A percentile compares a stretch with the other conserved stretches of the same genome.
phyloP scores from a whole-genome alignment of 345 rosid genomes.

The Isatis tinctoria region DNA sequence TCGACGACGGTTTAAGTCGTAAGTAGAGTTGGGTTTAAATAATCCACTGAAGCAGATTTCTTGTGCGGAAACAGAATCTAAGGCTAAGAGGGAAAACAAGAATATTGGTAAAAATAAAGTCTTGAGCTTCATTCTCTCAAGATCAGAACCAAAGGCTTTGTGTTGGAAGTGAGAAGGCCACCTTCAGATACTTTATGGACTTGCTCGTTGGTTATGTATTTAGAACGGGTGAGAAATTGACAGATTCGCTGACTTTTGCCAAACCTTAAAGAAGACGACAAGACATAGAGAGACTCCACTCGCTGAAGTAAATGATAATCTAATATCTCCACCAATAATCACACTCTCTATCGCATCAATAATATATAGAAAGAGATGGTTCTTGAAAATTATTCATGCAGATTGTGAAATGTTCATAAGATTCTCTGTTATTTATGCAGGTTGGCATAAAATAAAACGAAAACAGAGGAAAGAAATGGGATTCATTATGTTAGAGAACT shows the following conservation, averaged over 20 bases:
- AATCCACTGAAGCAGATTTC: constrained; percentile 3
- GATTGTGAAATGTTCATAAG: no score
- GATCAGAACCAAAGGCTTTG: neutral
- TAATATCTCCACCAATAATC: no score
- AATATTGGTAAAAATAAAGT: neutral
- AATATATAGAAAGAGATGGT: no score
- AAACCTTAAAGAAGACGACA: no score
- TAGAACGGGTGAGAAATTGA: neutral
- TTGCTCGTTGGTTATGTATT: neutral
- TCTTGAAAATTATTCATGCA: no score
- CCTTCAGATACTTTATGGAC: neutral
- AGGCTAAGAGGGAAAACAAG: neutral
- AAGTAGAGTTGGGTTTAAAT: constrained; percentile 31
- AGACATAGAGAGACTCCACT: no score
- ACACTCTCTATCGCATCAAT: no score
- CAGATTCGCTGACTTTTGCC: no score
- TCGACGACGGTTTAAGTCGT: no score
- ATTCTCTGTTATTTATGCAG: no score
- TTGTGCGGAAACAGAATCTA: neutral
- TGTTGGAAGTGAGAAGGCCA: neutral
- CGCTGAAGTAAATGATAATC: no score
- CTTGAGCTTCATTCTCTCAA: constrained; percentile 12
- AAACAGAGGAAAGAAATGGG: neutral
- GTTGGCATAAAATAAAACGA: neutral
- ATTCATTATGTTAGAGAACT: no score